phyloP scores from a whole-genome alignment of 495 filamentous ascomycete species.

The Poronia punctata region DNA sequence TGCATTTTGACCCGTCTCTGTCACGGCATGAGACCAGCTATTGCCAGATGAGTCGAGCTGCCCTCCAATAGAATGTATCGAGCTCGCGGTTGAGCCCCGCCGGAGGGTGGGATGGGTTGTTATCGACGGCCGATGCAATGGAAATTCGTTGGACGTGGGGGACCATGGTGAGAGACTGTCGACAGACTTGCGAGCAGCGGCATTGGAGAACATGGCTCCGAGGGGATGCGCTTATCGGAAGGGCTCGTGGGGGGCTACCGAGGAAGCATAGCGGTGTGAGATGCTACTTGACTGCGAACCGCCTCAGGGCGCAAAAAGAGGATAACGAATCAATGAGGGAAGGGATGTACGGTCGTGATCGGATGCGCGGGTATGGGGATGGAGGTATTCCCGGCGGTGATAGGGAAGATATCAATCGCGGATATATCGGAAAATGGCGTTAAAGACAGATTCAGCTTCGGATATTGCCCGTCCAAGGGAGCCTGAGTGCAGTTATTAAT shows the following conservation, averaged over 20 bases:
- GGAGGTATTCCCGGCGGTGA: no score
- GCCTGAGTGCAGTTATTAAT: no score
- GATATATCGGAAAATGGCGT: background rate
- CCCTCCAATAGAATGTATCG: conserved; percentile 53
- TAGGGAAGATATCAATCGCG: no score
- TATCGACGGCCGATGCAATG: conserved; percentile 41
- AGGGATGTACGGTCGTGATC: background rate
- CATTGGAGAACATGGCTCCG: conserved; percentile 55
- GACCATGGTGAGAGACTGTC: conserved; percentile 56
- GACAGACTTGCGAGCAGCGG: conserved; percentile 60
- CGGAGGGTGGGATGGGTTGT: conserved; percentile 29
- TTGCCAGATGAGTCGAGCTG: conserved; percentile 58
- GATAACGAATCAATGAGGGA: background rate
- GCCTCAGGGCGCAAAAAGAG: conserved; percentile 4
- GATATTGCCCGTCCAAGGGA: no score
- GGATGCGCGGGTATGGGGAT: background rate
- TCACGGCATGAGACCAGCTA: conserved; percentile 52
- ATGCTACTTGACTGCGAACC: conserved; percentile 11
- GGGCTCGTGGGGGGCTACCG: conserved; percentile 26
- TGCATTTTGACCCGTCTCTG: conserved; percentile 78
- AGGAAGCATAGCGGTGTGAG: conserved; percentile 26
- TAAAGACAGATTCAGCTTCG: no score
- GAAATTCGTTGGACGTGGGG: conserved; percentile 50
- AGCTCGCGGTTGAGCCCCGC: conserved; percentile 81
- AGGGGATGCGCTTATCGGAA: conserved; percentile 21